Percentiles rank a stretch among this genome's conserved stretches.
phyloP scores from a whole-genome alignment of 352 stramenopile genomes.

The Phytopythium sindhum region DNA sequence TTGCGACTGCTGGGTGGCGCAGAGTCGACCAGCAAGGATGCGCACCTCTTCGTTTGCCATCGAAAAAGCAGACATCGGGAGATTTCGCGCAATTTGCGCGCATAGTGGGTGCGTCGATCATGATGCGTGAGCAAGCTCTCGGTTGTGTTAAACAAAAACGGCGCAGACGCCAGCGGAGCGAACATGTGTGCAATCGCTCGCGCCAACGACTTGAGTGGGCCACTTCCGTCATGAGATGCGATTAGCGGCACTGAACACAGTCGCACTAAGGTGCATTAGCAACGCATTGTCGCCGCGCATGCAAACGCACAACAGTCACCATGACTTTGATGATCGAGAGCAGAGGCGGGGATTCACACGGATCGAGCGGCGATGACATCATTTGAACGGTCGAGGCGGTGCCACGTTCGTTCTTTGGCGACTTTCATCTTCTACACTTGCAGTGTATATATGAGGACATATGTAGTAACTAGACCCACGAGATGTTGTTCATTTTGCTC shows the following conservation, averaged over 20 bases:
- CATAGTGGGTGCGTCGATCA: neutral
- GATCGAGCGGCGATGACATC: neutral
- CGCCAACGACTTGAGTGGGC: neutral
- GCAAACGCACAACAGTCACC: constrained; percentile 1
- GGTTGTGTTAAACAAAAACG: neutral
- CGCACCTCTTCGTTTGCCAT: neutral
- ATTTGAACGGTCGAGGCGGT: neutral
- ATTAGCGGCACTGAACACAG: neutral
- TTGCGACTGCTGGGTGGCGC: neutral
- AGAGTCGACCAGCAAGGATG: constrained; percentile 1
- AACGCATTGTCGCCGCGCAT: neutral
- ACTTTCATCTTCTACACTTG: neutral
- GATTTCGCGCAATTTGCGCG: neutral
- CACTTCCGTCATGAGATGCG: neutral
- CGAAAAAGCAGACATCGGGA: neutral
- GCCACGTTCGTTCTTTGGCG: neutral
- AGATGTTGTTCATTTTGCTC: no score
- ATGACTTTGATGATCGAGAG: constrained; percentile 9
- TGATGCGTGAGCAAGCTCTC: neutral
- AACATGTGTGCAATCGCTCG: neutral
- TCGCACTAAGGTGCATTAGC: neutral
- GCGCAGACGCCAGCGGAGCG: neutral
- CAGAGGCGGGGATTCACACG: neutral
- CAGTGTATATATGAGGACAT: no score
- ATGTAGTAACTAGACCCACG: no score